Base-by-base conservation (phyloP, 129 eudicot genomes). In the Helichrysum umbraculigerum region DNA sequence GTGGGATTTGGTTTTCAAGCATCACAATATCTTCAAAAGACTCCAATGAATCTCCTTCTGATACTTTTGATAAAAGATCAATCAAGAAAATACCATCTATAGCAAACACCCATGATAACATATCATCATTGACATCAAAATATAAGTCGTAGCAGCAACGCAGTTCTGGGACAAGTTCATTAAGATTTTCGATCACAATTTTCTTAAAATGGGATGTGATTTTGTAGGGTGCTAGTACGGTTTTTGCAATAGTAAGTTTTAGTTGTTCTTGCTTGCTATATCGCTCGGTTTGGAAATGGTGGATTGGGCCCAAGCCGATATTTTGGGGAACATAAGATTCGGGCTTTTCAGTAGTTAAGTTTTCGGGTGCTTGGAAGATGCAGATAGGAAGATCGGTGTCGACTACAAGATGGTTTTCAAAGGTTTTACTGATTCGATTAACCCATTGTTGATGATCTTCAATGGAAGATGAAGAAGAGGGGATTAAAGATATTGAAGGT, bases 1-100 rank as follows among this genome's bases (percentile, higher is more conserved):
- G 6, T 0, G 91, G 91, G 10, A 87, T 54, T 73, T 84, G 91
- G 78, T 87, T 87, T 74, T 87, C 88, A 25, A 87, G 63, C 78
- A 81, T 77, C 41, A 84, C 17, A 15, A 81, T 20, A 67, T 83
- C 88, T 72, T 71, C 68, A 35, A 80, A 73, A 39, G 30, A 56
- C 29, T 73, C 79, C 39, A 80, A 66, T 0, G 79, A 66, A 15
- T 42, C 57, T 19, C 79, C 79, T 68, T 80, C 75, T 0, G 79
- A 73, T 41, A 66, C 56, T 41, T 73, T 80, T 0, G 69, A n/a
- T 10, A 83, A 5, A 20, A 47, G 6, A 71, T 86, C 80, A 8
- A 88, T 85, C 75, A 88, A 77, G 72, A 83, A 88, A 7, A 83
- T 52, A 0, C 85, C 83, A 62, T 88, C 93, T 4, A 88, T 37